phyloP scores from a whole-genome alignment of 2,329 filamentous ascomycete species.

The Neopestalotiopsis sp. region DNA sequence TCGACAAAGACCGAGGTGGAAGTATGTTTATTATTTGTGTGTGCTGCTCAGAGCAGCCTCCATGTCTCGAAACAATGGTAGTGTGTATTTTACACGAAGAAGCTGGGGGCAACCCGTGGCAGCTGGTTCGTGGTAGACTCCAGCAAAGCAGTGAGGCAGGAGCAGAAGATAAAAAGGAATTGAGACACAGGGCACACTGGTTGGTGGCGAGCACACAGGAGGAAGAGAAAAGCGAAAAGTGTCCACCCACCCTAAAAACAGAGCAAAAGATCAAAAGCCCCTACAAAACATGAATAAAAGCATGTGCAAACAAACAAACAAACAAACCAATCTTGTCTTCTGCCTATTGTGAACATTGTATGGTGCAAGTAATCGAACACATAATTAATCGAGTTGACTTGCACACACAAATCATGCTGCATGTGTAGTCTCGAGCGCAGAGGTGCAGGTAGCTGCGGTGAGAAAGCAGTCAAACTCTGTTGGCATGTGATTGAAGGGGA shows the following conservation, averaged over 20 bases:
- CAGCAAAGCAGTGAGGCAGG: background rate
- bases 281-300: conserved; percentile 16
- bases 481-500: background rate
- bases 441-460: background rate
- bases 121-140: background rate
- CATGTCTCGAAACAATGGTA: conserved; percentile 11
- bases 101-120: conserved; percentile 9
- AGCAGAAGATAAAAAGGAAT: background rate
- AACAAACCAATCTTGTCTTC: background rate
- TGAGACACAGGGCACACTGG: background rate
- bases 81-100: conserved; percentile 12
- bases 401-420: background rate
- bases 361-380: background rate
- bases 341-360: background rate
- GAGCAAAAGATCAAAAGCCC: conserved; percentile 13
- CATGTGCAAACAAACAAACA: background rate
- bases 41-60: conserved; percentile 11
- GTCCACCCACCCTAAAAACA: conserved; percentile 8
- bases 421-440: background rate
- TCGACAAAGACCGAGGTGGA: conserved; percentile 7
- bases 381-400: too few relatives aligned
- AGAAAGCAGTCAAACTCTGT: background rate
- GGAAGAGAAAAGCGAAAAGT: conserved; percentile 5
- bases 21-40: conserved; percentile 13
- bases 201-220: background rate